Evolutionary conservation across 2,329 filamentous ascomycete genomes (phyloP).

Genomic region (Fusarium secorum): DNA sequence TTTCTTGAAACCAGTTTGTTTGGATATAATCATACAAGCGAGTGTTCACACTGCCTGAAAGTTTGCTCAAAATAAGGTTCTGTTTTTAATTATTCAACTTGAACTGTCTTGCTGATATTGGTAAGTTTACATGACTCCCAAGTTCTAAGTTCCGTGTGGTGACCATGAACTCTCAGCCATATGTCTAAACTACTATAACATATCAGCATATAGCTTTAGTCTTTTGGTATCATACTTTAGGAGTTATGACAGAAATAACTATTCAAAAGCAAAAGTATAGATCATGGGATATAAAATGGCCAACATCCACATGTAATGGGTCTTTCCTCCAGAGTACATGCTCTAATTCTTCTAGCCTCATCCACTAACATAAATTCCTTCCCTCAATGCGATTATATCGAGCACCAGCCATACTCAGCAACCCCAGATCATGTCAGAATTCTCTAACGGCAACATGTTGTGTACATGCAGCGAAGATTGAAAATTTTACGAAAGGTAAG

Average conservation of each 20-base stretch:
- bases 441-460: background rate
- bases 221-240: background rate
- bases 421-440: rapidly evolving
- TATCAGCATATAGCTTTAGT: background rate
- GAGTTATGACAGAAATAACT: background rate
- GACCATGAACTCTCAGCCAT: background rate
- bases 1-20: background rate
- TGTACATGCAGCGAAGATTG: background rate
- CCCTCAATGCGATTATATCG: background rate
- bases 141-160: background rate
- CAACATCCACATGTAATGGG: background rate
- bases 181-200: background rate
- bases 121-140: background rate
- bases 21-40: background rate
- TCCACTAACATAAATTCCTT: background rate
- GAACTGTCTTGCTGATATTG: background rate
- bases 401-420: background rate
- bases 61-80: background rate
- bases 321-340: too few species aligned
- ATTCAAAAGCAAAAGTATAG: background rate
- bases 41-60: background rate
- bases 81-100: background rate
- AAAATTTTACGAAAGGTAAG: background rate
- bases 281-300: background rate
- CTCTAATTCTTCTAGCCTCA: background rate